These are phyloP conservation scores for Scytalidium sp. DNA, from an alignment of 2,329 filamentous ascomycete species.

Conservation along the genomic window DNA sequence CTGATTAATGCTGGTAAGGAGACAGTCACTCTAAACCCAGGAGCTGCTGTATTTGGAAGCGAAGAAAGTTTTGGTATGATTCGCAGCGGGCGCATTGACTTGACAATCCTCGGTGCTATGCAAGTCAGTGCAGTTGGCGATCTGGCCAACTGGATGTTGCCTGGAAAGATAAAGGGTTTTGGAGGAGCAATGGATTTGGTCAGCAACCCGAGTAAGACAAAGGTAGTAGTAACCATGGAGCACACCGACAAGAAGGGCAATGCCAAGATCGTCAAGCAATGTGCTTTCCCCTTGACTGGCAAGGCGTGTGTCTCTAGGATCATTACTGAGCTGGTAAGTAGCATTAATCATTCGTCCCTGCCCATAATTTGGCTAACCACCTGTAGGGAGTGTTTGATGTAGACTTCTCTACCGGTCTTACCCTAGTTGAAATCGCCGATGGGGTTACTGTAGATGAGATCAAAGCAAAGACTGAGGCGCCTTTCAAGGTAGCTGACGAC, in stretches of 20 bases:
- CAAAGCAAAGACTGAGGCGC: constrained; percentile 81
- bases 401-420: constrained; percentile 77
- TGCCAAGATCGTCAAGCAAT: constrained; percentile 92
- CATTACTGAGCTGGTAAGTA: constrained; percentile 75
- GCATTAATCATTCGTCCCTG: not conserved
- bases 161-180: constrained; percentile 83
- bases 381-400: constrained; percentile 64
- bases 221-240: constrained; percentile 97
- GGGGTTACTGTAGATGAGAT: constrained; percentile 89
- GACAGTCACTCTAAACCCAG: constrained; percentile 79
- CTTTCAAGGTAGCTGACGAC: constrained; percentile 77
- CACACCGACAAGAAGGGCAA: constrained; percentile 95
- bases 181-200: constrained; percentile 93
- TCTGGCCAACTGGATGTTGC: constrained; percentile 90
- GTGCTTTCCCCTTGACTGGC: constrained; percentile 89
- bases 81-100: constrained; percentile 77
- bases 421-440: constrained; percentile 80
- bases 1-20: constrained; percentile 93
- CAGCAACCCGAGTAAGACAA: constrained; percentile 78
- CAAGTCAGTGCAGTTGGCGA: constrained; percentile 64
- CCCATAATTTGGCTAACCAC: too few species aligned
- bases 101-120: constrained; percentile 89
- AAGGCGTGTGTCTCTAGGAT: constrained; percentile 84
- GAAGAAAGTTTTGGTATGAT: constrained; percentile 96
- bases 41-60: constrained; percentile 77